Evolutionary conservation across 768 basidiomycete genomes (phyloP).

Genomic region (Tulasnella sp.): DNA sequence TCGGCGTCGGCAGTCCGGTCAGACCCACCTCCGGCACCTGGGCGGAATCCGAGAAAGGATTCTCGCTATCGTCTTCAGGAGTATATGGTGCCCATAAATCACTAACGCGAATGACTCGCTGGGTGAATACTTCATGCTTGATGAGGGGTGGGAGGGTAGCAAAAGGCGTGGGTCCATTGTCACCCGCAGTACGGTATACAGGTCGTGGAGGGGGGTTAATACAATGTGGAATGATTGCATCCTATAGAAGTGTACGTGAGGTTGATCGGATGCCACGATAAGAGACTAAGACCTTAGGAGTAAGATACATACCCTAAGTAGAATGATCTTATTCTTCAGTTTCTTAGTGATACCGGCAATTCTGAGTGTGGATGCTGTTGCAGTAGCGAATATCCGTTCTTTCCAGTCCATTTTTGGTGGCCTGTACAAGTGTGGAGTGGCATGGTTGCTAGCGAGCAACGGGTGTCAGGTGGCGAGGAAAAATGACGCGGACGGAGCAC

Average conservation of each 20-base stretch:
- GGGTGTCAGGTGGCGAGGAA: not conserved
- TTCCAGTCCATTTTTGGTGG: not conserved
- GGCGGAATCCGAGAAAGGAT: not conserved
- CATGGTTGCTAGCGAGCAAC: not conserved
- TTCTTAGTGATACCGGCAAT: slow-evolving; percentile 6
- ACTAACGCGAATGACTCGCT: not conserved
- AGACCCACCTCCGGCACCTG: not conserved
- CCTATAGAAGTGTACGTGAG: not conserved
- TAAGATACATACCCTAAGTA: slow-evolving; percentile 8
- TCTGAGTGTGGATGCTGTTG: slow-evolving; percentile 9
- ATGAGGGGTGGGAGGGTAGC: not conserved
- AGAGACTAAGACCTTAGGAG: not conserved
- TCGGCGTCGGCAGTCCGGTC: not conserved
- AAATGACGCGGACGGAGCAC: not conserved
- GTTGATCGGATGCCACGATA: not conserved
- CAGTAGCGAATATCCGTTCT: slow-evolving; percentile 4
- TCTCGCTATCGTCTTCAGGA: not conserved
- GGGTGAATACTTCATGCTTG: slow-evolving; percentile 1
- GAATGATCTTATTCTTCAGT: slow-evolving; percentile 11
- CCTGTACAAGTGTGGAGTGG: not conserved
- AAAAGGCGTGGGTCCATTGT: slow-evolving; percentile 2
- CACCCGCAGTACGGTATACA: not conserved
- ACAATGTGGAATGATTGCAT: not conserved
- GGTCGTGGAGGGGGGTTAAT: slow-evolving; percentile 11
- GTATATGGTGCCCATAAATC: not conserved